These are phyloP conservation scores for Axilococcus clingmanii DNA, from an alignment of 139 green algal genomes.

Conservation along the genomic window DNA sequence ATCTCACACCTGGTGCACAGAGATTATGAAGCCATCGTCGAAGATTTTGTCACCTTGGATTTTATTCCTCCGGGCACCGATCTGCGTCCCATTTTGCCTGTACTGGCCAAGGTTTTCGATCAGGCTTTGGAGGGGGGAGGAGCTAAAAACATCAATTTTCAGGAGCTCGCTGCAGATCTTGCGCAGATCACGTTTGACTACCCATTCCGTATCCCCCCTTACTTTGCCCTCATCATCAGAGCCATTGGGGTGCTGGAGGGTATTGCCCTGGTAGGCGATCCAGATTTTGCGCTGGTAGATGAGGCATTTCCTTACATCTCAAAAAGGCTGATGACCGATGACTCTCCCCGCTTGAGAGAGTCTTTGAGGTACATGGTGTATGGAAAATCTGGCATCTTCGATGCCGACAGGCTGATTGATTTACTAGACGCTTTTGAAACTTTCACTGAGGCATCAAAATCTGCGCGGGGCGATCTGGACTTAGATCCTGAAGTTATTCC, in stretches of 20 bases:
- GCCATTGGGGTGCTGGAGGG: slow-evolving; percentile 85
- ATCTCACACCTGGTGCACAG: slow-evolving; percentile 96
- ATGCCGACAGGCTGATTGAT: slow-evolving; percentile 90
- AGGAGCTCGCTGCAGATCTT: slow-evolving; percentile 94
- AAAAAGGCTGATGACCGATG: slow-evolving; percentile 85
- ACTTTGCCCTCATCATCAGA: slow-evolving; percentile 91
- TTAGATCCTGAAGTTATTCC: slow-evolving; percentile 12
- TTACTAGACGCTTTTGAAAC: slow-evolving; percentile 91
- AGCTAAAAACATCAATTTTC: slow-evolving; percentile 96
- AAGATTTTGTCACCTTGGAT: slow-evolving; percentile 97
- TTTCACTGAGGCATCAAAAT: slow-evolving; percentile 56
- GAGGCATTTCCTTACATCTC: slow-evolving; percentile 97
- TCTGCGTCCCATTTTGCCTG: slow-evolving; percentile 87
- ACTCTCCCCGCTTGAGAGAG: slow-evolving; percentile 70
- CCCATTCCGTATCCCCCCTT: slow-evolving; percentile 82
- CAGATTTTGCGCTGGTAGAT: slow-evolving; percentile 95
- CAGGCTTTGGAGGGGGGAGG: slow-evolving; percentile 80
- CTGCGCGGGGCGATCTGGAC: slow-evolving; percentile 42
- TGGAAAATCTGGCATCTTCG: slow-evolving; percentile 44
- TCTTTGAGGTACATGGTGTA: slow-evolving; percentile 62
- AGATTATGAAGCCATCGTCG: slow-evolving; percentile 91
- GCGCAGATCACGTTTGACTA: slow-evolving; percentile 98
- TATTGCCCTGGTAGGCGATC: slow-evolving; percentile 48
- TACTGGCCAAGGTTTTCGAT: slow-evolving; percentile 70
- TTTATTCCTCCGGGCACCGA: slow-evolving; percentile 94